phyloP scores from a whole-genome alignment of 2,329 filamentous ascomycete genomes.

The Talaromyces sp. region DNA sequence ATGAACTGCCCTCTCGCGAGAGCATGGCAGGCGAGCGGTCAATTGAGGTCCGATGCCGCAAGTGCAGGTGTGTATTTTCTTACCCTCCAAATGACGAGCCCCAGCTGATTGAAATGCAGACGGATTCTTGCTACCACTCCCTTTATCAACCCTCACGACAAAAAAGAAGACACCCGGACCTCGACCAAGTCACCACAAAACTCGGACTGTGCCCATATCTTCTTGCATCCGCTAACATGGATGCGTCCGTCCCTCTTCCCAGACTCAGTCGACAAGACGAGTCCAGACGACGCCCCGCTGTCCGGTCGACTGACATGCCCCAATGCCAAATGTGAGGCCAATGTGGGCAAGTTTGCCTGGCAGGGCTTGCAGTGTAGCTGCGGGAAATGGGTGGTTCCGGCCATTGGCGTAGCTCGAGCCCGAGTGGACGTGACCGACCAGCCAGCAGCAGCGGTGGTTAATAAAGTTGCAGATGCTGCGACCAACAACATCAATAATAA shows the following conservation, averaged over 20 bases:
- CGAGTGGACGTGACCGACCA: conserved; percentile 67
- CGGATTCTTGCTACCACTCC: conserved; percentile 57
- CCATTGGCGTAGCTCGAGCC: conserved; percentile 77
- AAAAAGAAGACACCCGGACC: conserved; percentile 21
- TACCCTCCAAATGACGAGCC: neutral
- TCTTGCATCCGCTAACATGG: conserved; percentile 89
- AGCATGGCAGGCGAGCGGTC: conserved; percentile 17
- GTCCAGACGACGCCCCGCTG: conserved; percentile 57
- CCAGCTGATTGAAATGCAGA: conserved; percentile 28
- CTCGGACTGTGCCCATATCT: conserved; percentile 72
- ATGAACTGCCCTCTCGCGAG: conserved; percentile 37
- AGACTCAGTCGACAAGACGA: conserved; percentile 14
- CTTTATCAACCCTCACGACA: conserved; percentile 62
- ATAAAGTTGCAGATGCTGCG: neutral
- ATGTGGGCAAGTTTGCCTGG: conserved; percentile 92
- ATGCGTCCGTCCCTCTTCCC: conserved; percentile 73
- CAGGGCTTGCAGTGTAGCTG: conserved; percentile 92
- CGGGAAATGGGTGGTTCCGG: conserved; percentile 82
- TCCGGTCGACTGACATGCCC: conserved; percentile 84
- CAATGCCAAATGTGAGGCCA: conserved; percentile 67
- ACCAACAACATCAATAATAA: conserved; percentile 6
- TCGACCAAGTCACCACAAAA: neutral
- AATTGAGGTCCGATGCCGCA: conserved; percentile 77
- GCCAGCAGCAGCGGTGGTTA: neutral
- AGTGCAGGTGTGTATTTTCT: conserved; percentile 63